These are phyloP conservation scores for Gynostemma pentaphyllum DNA, from an alignment of 306 rosid genomes.

Conservation along the genomic window DNA sequence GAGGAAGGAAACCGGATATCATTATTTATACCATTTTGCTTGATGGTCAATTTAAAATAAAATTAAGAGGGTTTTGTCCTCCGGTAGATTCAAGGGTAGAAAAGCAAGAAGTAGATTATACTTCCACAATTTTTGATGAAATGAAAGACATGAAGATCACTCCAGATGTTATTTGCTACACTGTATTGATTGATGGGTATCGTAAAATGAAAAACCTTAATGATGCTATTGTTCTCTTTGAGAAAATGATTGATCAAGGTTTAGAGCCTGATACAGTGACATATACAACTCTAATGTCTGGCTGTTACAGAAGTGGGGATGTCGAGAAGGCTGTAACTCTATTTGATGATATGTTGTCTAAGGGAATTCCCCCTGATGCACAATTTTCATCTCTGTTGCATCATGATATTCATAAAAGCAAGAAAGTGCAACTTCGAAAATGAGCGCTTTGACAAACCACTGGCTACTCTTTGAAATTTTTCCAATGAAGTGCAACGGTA, in stretches of 20 bases:
- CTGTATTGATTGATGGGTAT: conserved; percentile 56
- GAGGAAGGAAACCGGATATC: conserved; percentile 59
- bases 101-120: conserved; percentile 7
- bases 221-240: conserved; percentile 40
- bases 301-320: conserved; percentile 30
- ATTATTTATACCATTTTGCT: conserved; percentile 67
- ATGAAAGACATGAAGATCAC: conserved; percentile 43
- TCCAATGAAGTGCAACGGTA: not conserved
- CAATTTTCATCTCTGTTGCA: conserved; percentile 21
- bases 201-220: conserved; percentile 35
- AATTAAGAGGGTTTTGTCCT: conserved; percentile 12
- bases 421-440: conserved; percentile 26
- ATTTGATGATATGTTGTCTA: conserved; percentile 38
- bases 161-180: conserved; percentile 54
- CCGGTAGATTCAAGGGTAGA: conserved; percentile 1
- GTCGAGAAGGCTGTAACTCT: conserved; percentile 28
- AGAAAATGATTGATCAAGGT: conserved; percentile 46
- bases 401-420: conserved; percentile 43
- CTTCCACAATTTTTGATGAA: conserved; percentile 39
- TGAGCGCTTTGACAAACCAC: not conserved
- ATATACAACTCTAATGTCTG: conserved; percentile 51
- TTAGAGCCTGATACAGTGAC: conserved; percentile 60
- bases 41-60: conserved; percentile 33
- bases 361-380: conserved; percentile 33
- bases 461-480: not conserved